Conservation (phyloP, 345 rosid genomes). For the Eucalyptus victrix region DNA sequence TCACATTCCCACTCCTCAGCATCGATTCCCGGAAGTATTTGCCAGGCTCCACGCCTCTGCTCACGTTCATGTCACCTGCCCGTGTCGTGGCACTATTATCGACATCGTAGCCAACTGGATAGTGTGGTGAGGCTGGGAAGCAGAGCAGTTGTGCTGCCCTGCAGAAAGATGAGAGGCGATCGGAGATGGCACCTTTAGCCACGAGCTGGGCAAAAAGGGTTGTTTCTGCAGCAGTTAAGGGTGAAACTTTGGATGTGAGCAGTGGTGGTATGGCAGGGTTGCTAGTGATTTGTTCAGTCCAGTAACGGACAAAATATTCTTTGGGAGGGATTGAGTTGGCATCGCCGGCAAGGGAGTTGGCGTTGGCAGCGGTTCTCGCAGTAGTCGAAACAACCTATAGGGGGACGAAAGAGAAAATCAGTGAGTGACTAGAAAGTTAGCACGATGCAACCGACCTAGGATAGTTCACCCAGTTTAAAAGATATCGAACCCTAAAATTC, state of each 20-base stretch:
- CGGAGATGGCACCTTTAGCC: slow-evolving; percentile 33
- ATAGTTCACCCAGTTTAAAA: neutral
- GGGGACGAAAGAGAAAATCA: neutral
- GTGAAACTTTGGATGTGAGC: slow-evolving; percentile 69
- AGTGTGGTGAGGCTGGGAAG: slow-evolving; percentile 44
- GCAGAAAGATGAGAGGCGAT: slow-evolving; percentile 58
- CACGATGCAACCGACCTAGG: neutral
- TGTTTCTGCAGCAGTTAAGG: slow-evolving; percentile 49
- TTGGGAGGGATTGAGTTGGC: slow-evolving; percentile 59
- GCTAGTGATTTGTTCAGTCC: slow-evolving; percentile 66
- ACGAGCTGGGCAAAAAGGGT: slow-evolving; percentile 66
- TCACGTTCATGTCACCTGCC: slow-evolving; percentile 25
- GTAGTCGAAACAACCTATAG: slow-evolving; percentile 19
- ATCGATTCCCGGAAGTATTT: slow-evolving; percentile 67
- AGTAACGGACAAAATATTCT: slow-evolving; percentile 62
- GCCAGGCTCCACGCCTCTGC: slow-evolving; percentile 69
- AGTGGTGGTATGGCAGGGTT: slow-evolving; percentile 29
- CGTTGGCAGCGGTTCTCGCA: neutral
- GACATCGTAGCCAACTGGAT: slow-evolving; percentile 28
- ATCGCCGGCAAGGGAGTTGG: neutral
- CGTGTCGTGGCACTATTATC: neutral
- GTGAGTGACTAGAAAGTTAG: neutral
- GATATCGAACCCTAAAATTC: neutral
- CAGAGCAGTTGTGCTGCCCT: slow-evolving; percentile 76
- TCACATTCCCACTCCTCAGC: slow-evolving; percentile 44